Evolutionary conservation across 345 rosid genomes (phyloP), one percentile per base, ranked within the genome.

Genomic region (Eucalyptus cloeziana): DNA sequence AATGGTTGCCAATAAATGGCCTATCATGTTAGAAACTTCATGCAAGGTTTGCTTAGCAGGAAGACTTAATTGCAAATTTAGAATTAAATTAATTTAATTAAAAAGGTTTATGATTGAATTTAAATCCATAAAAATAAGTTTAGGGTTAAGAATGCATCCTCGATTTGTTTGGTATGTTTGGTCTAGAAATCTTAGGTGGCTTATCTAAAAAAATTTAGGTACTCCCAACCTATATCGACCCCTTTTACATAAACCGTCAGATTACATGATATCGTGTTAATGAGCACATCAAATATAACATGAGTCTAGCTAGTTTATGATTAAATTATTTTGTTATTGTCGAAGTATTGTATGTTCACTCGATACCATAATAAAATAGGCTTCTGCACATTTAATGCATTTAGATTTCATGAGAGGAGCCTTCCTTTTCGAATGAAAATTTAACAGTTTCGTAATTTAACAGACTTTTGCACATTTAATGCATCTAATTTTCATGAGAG

Each of bases 41-140:
- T 14, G 19, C 2, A 1, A 0, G 37, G 5, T 15, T n/a, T n/a
- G 1, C 40, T 52, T 5, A 0, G 2, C 2, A 30, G 5, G 19
- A n/a, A 4, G 37, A 14, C 8, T 64, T 4, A 16, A 64, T 64
- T 64, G 8, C 76, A 64, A 64, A n/a, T 64, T 62, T 62, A 64
- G 2, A 3, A 13, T 64, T 64, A n/a, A 13, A 7, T n/a, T 64
- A 3, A 30, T n/a, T 64, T 14, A 30, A n/a, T 64, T 64, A 64
- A 30, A 62, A 62, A 0, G 0, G 13, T 62, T 62, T 62, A 62
- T 62, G 37, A n/a, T 4, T n/a, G 10, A n/a, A 64, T 64, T n/a
- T 64, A n/a, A 64, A 64, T 64, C 10, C 5, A 4, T 30, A n/a
- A n/a, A n/a, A 14, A 64, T 15, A 64, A n/a, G 37, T n/a, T 64